Evolutionary conservation across 2,329 filamentous ascomycete genomes (phyloP).

Genomic region (Hypocrella siamensis): DNA sequence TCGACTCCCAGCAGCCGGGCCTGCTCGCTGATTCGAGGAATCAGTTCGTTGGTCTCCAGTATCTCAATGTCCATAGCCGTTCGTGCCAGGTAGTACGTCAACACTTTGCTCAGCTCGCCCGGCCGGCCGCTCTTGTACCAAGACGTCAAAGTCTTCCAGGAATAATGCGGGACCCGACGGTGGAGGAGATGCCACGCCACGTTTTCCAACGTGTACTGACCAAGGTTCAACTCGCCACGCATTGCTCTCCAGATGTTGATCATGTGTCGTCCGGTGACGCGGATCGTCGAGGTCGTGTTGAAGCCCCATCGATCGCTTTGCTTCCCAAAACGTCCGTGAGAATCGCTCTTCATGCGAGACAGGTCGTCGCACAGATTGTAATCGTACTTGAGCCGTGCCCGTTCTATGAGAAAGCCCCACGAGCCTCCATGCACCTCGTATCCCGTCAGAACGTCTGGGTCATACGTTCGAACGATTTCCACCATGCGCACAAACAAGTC

Average conservation of each 20-base stretch:
- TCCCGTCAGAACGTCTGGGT: constrained; percentile 86
- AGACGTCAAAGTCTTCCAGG: constrained; percentile 58
- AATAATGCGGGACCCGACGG: constrained; percentile 74
- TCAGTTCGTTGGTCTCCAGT: constrained; percentile 75
- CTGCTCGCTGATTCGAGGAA: constrained; percentile 83
- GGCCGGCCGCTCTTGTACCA: constrained; percentile 65
- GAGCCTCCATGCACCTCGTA: constrained; percentile 89
- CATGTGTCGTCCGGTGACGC: constrained; percentile 85
- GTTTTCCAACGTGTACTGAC: constrained; percentile 95
- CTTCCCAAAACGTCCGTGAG: constrained; percentile 71
- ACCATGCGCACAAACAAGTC: constrained; percentile 77
- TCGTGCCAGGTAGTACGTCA: constrained; percentile 63
- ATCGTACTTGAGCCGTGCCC: constrained; percentile 72
- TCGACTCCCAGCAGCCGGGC: constrained; percentile 85
- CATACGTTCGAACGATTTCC: constrained; percentile 66
- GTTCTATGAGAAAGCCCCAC: constrained; percentile 92
- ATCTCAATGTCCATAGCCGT: constrained; percentile 80
- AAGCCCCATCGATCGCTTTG: constrained; percentile 87
- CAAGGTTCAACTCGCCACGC: constrained; percentile 76
- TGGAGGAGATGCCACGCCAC: constrained; percentile 85
- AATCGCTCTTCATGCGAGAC: constrained; percentile 72
- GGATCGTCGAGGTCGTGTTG: constrained; percentile 81
- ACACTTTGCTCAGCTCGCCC: constrained; percentile 54
- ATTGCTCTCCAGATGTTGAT: constrained; percentile 97
- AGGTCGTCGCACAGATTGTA: constrained; percentile 85